Conservation (phyloP, 2,329 filamentous ascomycete species). For the Ceratocystis huliohia region DNA sequence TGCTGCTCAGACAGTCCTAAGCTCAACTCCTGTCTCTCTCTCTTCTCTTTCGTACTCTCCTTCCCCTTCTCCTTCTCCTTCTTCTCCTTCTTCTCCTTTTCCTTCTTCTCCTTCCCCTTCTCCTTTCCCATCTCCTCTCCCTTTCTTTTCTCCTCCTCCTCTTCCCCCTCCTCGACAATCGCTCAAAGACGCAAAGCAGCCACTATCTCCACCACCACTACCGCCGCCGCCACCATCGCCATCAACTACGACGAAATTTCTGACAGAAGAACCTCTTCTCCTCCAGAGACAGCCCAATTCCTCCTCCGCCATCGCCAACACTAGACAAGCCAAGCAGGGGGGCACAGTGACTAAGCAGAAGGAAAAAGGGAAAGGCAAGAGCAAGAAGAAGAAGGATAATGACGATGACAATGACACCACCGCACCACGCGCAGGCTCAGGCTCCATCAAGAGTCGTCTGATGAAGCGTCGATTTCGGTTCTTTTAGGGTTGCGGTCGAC, state of each 20-base stretch:
- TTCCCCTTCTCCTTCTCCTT: too few relatives aligned
- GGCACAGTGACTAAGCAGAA: conserved; percentile 7
- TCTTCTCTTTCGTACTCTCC: not conserved
- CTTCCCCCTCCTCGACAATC: not conserved
- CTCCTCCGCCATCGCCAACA: not conserved
- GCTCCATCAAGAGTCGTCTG: conserved; percentile 6
- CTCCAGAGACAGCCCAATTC: not conserved
- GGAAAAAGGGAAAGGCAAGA: conserved; percentile 11
- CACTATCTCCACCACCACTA: not conserved
- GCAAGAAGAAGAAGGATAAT: not conserved
- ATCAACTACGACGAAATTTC: not conserved
- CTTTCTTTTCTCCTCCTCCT: not conserved
- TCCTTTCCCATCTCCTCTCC: too few relatives aligned
- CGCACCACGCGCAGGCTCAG: not conserved
- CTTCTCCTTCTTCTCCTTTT: too few relatives aligned
- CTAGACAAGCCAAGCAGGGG: not conserved
- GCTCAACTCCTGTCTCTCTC: not conserved
- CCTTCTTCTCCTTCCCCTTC: too few relatives aligned
- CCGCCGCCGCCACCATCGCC: not conserved
- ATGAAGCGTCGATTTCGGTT: conserved; percentile 14
- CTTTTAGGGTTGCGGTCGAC: conserved; percentile 7
- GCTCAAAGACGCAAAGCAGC: not conserved
- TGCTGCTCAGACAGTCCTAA: not conserved
- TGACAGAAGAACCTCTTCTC: not conserved
- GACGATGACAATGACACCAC: not conserved